Base-by-base conservation (phyloP, 305 asterid species). In the Fraxinus velutina region DNA sequence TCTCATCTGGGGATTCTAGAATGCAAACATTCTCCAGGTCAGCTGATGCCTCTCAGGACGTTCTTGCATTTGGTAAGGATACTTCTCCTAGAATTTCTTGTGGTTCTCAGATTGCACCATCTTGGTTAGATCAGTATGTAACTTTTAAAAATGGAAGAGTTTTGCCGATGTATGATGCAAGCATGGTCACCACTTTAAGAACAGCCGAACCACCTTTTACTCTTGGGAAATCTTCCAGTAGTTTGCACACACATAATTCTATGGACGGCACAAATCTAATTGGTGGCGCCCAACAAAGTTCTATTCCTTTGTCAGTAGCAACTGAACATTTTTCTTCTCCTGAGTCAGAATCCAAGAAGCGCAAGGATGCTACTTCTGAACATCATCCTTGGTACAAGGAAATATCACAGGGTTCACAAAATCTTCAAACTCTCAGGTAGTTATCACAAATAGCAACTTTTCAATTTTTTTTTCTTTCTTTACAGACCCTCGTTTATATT, bases 71-170 rank as follows among this genome's bases (percentile, higher is more conserved):
- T 89, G 83, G 76, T 81, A 82, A 29, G 80, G 85, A 87, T 76
- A 89, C 76, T 75, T 84, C 92, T 81, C 92, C 75, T 79, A 84
- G 81, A 60, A 77, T 77, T 50, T 77, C 85, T 83, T 57, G 33
- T 76, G 36, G 82, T 84, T 91, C 92, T 22, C 95, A 92, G 85
- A 90, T 94, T 90, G 92, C 91, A 10, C 90, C 95, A 36, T 89
- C 97, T 15, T 92, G 92, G 97, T 90, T 92, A 76, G 89, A 83
- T 85, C 95, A 88, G 84, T 83, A 83, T 80, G 95, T 90, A 72
- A 78, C 88, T 71, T 87, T 87, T 24, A 89, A 80, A 82, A 90
- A 85, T 78, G 97, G 91, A 77, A 89, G 88, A 83, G 77, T 86
- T 76, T 79, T 88, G 83, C 89, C 87, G 2, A 50, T 83, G 74